Evolutionary conservation across 805 yeast species (phyloP).

Genomic region (Lipomyces chichibuensis): DNA sequence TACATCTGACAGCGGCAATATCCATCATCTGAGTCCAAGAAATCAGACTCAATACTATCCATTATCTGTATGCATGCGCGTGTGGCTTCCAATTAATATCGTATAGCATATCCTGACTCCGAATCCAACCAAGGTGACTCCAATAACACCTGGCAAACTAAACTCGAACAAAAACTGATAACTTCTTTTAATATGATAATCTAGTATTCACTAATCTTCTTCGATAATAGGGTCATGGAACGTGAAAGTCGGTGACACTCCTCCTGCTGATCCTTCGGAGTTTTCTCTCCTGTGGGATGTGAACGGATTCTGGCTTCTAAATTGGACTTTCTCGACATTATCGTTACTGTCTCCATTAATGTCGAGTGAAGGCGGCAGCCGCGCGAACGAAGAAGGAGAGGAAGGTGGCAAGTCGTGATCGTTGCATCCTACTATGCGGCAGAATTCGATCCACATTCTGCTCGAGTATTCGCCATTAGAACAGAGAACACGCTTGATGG

Average conservation of each 20-base stretch:
- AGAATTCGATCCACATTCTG: conserved; percentile 29
- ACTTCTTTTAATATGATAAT: background rate
- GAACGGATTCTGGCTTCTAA: conserved; percentile 2
- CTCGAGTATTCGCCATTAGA: conserved; percentile 10
- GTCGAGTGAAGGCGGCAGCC: conserved; percentile 1
- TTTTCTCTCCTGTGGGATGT: background rate
- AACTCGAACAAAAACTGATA: background rate
- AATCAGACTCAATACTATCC: background rate
- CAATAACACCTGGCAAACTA: background rate
- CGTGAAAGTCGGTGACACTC: conserved; percentile 4
- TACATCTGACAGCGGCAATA: background rate
- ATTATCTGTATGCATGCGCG: background rate
- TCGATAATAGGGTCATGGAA: conserved; percentile 7
- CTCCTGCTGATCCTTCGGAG: background rate
- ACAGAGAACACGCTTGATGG: conserved; percentile 20
- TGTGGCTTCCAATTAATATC: background rate
- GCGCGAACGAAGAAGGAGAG: background rate
- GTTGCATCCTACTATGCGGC: conserved; percentile 29
- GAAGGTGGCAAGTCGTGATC: conserved; percentile 5
- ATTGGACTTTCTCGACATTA: background rate
- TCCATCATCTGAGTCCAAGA: background rate
- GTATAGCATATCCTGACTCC: background rate
- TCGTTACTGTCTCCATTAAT: background rate
- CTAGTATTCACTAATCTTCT: conserved; percentile 9
- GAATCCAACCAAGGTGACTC: background rate